phyloP scores from a whole-genome alignment of 257 asterid species.

The Nicotiana paniculata region DNA sequence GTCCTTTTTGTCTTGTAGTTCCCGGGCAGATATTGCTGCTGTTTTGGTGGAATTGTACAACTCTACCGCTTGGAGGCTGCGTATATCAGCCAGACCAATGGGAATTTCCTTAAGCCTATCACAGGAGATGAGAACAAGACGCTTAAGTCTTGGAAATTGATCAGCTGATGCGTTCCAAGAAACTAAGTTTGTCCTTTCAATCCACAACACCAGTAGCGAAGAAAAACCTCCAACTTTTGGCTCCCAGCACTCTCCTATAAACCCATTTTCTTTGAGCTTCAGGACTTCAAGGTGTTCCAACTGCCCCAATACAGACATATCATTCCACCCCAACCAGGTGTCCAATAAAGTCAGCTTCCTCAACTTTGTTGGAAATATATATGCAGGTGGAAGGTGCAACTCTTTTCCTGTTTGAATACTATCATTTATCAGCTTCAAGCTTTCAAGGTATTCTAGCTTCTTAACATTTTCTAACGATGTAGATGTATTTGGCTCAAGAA shows the following conservation, averaged over 20 bases:
- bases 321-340: conserved; percentile 23
- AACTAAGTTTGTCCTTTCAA: conserved; percentile 25
- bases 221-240: conserved; percentile 13
- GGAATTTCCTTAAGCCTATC: conserved; percentile 25
- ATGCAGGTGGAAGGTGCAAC: background rate
- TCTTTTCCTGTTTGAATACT: background rate
- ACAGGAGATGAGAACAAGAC: conserved; percentile 22
- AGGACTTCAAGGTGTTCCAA: conserved; percentile 20
- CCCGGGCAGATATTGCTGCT: conserved; percentile 23
- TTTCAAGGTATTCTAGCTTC: conserved; percentile 18
- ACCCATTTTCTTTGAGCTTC: conserved; percentile 12
- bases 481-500: conserved; percentile 8
- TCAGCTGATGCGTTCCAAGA: conserved; percentile 21
- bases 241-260: conserved; percentile 22
- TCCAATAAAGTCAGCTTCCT: conserved; percentile 5
- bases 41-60: conserved; percentile 6
- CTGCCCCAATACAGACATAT: conserved; percentile 24
- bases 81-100: conserved; percentile 12
- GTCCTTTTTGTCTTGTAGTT: conserved; percentile 4
- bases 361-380: conserved; percentile 11
- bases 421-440: conserved; percentile 14
- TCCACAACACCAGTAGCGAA: conserved; percentile 21
- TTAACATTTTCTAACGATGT: background rate
- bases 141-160: conserved; percentile 19
- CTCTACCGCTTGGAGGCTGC: conserved; percentile 20